phyloP scores from a whole-genome alignment of 2,329 filamentous ascomycete genomes.

The Colletotrichum melonis region DNA sequence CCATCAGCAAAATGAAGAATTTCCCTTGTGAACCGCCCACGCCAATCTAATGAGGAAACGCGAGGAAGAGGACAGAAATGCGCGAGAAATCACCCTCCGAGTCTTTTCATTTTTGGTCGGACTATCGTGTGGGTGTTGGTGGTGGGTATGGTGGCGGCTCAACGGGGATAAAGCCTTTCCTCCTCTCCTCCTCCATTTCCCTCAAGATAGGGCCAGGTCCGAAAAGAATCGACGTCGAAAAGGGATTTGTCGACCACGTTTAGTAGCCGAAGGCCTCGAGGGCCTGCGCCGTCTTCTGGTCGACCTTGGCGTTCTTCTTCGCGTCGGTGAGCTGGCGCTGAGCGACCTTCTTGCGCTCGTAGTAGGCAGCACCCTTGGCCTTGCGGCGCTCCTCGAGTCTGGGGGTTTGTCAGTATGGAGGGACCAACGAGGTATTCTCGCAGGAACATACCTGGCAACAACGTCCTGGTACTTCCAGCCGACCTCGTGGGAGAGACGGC shows the following conservation, averaged over 20 bases:
- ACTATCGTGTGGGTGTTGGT: conserved; percentile 5
- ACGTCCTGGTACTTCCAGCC: conserved; percentile 99
- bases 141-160: conserved; percentile 6
- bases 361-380: conserved; percentile 99
- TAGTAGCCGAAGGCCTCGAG: conserved; percentile 95
- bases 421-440: too few species aligned
- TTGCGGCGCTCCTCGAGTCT: conserved; percentile 99
- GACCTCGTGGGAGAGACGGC: conserved; percentile 97
- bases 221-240: conserved; percentile 22
- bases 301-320: conserved; percentile 90
- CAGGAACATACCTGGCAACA: conserved; percentile 80
- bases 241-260: conserved; percentile 39
- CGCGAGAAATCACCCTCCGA: conserved; percentile 34
- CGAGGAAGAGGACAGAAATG: conserved; percentile 57
- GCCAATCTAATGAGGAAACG: conserved; percentile 65
- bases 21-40: conserved; percentile 62
- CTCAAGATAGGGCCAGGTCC: not conserved
- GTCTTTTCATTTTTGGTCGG: conserved; percentile 17
- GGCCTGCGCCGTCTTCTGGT: conserved; percentile 87
- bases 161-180: conserved; percentile 34
- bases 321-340: conserved; percentile 91
- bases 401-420: conserved; percentile 35
- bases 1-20: conserved; percentile 62
- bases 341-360: conserved; percentile 99
- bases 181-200: conserved; percentile 13